Percentiles rank a stretch among this genome's conserved stretches.
phyloP scores from a whole-genome alignment of 208 protist species.

The Crithidia sp. region DNA sequence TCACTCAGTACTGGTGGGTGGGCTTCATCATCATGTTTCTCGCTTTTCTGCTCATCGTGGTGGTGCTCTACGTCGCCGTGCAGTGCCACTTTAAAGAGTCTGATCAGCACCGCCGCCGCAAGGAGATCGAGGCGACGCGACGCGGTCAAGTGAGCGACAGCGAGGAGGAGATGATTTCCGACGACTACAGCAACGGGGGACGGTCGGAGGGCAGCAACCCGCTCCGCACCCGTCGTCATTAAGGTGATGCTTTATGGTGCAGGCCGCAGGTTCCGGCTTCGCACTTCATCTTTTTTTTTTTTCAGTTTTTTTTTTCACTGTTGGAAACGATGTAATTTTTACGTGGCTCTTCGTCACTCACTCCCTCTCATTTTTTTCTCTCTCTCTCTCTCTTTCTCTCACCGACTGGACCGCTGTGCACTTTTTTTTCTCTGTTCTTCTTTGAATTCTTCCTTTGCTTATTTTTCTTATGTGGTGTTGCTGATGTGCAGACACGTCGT shows the following conservation, averaged over 20 bases:
- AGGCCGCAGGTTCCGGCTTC: background rate
- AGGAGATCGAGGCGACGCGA: conserved; percentile 34
- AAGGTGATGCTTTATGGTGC: background rate
- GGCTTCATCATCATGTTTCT: conserved; percentile 51
- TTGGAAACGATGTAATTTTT: background rate
- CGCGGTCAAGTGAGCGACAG: background rate
- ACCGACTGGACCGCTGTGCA: too few relatives aligned
- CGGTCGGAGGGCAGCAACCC: background rate
- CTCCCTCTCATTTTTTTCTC: background rate
- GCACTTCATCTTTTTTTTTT: conserved; percentile 1
- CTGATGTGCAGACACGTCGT: too few relatives aligned
- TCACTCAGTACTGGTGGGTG: conserved; percentile 47
- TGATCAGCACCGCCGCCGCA: conserved; percentile 36
- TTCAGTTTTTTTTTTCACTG: conserved; percentile 1
- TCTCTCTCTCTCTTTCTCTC: background rate
- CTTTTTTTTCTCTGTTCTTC: background rate
- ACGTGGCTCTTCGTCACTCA: too few relatives aligned
- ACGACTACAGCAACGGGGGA: background rate
- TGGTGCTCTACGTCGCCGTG: conserved; percentile 35
- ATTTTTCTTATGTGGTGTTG: background rate
- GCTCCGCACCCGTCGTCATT: conserved; percentile 13
- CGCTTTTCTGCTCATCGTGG: conserved; percentile 28
- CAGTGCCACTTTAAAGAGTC: conserved; percentile 46
- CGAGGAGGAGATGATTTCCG: conserved; percentile 9
- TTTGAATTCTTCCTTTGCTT: conserved; percentile 2